phyloP scores from a whole-genome alignment of 805 yeast genomes.

The Saturnispora quitensis region DNA sequence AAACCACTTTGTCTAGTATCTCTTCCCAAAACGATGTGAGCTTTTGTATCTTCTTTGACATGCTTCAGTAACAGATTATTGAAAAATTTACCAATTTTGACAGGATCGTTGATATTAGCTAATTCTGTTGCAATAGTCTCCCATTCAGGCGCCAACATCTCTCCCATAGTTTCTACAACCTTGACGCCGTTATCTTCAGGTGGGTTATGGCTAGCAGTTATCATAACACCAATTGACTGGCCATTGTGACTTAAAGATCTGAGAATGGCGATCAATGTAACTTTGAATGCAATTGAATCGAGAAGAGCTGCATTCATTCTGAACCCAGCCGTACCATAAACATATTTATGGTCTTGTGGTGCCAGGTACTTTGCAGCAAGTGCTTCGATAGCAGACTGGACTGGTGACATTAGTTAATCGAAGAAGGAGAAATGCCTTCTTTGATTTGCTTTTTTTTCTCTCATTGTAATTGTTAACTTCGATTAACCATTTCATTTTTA shows the following conservation, averaged over 20 bases:
- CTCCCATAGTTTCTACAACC: constrained; percentile 88
- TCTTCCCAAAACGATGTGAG: constrained; percentile 60
- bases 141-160: constrained; percentile 81
- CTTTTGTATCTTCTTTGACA: constrained; percentile 29
- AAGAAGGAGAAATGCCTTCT: neutral
- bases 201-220: constrained; percentile 93
- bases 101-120: constrained; percentile 42
- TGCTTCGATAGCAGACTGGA: neutral
- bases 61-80: constrained; percentile 31
- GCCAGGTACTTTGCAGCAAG: constrained; percentile 31
- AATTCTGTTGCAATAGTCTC: constrained; percentile 70
- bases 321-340: constrained; percentile 98
- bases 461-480: neutral
- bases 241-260: constrained; percentile 57
- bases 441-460: neutral
- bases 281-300: constrained; percentile 76
- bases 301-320: constrained; percentile 60
- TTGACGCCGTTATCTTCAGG: constrained; percentile 89
- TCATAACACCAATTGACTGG: constrained; percentile 88
- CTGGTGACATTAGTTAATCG: neutral
- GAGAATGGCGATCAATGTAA: constrained; percentile 73
- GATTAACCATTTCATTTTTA: neutral
- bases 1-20: constrained; percentile 88
- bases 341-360: constrained; percentile 35
- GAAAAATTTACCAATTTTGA: neutral